Evolutionary conservation across 2,329 filamentous ascomycete species (phyloP), one percentile per base, ranked within the genome.

Genomic region (Ceratocystis lukuohia): DNA sequence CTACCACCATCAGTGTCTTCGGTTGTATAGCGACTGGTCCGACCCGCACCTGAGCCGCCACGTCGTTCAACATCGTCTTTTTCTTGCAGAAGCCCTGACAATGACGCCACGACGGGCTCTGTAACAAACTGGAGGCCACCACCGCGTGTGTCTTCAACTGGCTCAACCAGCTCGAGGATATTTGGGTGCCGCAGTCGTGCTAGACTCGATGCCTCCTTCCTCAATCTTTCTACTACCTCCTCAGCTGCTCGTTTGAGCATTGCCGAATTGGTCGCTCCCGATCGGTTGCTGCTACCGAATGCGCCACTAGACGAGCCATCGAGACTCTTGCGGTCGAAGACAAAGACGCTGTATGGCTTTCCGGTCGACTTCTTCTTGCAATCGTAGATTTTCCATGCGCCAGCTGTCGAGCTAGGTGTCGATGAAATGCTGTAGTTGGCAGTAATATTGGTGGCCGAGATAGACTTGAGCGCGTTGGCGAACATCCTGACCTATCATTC

Each of bases 331-430:
- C 86, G 87, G 70, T 99, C 94, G 74, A 97, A 96, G 70, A 97
- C 86, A 72, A 97, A 99, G 70, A 97, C 86, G 17, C 92, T 96
- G 66, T 88, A 94, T 6, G 87, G 76, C 75, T 94, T 96, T 70
- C 89, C 90, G 0, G 91, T 96, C 37, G 88, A 91, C 77, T 96
- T 97, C 78, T 95, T 95, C 80, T 96, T 97, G 68, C 89, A 92
- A 78, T 96, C 92, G 81, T 93, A 93, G 72, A 99, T 94, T 79
- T 91, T 96, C 94, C 94, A 99, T 67, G 92, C 90, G 20, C 94
- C 94, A 17, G 92, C 89, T 64, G 85, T 85, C 64, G 91, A 88
- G n/a, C 85, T 87, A 10, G 88, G 84, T 68, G 84, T 85, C 30
- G 86, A 81, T 25, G 90, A 87, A 70, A 97, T 81, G 71, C 88